Evolutionary conservation across 2,329 filamentous ascomycete species (phyloP).

Genomic region (Aaosphaeria arxii): DNA sequence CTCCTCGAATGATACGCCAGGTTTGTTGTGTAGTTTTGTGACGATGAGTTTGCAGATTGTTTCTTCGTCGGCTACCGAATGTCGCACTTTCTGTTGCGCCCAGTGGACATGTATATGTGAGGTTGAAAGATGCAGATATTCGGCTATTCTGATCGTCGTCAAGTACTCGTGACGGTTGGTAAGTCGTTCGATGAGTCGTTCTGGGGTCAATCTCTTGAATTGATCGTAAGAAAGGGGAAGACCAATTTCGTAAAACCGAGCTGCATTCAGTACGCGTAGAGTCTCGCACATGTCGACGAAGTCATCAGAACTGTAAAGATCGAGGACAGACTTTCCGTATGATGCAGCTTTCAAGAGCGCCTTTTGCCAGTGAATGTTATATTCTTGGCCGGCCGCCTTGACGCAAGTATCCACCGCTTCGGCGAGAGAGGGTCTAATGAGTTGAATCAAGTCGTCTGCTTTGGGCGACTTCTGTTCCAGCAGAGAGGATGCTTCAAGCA

Average conservation of each 20-base stretch:
- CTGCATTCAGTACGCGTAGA: constrained; percentile 85
- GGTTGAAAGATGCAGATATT: constrained; percentile 80
- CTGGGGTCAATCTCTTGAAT: constrained; percentile 84
- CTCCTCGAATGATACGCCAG: constrained; percentile 91
- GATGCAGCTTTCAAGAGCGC: constrained; percentile 93
- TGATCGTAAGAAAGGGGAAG: constrained; percentile 91
- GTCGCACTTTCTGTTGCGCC: constrained; percentile 90
- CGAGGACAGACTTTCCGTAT: constrained; percentile 94
- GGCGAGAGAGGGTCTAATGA: constrained; percentile 81
- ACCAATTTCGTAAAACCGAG: constrained; percentile 86
- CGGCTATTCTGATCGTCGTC: constrained; percentile 81
- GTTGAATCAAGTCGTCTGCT: constrained; percentile 94
- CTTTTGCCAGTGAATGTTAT: constrained; percentile 89
- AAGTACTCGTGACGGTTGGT: constrained; percentile 90
- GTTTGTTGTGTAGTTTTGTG: constrained; percentile 79
- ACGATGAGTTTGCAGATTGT: constrained; percentile 84
- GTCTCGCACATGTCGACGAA: constrained; percentile 99
- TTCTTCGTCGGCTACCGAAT: constrained; percentile 82
- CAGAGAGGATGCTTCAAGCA: constrained; percentile 88
- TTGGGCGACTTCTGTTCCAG: constrained; percentile 93
- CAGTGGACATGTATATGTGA: constrained; percentile 95
- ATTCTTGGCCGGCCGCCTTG: constrained; percentile 89
- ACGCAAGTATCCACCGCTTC: constrained; percentile 94
- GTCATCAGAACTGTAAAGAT: constrained; percentile 96
- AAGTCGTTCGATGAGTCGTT: constrained; percentile 80